These are phyloP conservation scores for Ogataea ramenticola DNA, from an alignment of 805 yeast species.

Conservation along the genomic window DNA sequence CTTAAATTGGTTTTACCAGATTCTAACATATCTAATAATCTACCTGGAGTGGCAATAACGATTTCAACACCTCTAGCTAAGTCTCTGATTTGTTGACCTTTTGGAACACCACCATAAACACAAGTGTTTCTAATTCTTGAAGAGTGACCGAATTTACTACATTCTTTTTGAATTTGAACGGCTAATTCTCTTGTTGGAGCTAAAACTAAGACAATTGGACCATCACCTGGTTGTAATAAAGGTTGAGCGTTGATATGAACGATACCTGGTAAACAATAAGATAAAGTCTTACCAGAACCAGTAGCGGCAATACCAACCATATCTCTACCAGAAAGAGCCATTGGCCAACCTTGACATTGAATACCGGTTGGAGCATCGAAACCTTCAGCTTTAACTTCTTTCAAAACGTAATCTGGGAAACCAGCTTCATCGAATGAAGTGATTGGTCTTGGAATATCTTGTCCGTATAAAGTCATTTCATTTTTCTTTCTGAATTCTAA, in stretches of 20 bases:
- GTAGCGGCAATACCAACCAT: conserved; percentile 99
- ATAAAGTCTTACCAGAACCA: conserved; percentile 97
- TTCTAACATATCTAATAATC: conserved; percentile 96
- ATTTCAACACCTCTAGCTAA: conserved; percentile 93
- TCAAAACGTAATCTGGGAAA: conserved; percentile 88
- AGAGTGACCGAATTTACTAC: conserved; percentile 86
- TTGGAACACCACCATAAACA: conserved; percentile 99
- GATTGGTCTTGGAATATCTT: conserved; percentile 90
- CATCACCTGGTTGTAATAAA: conserved; percentile 86
- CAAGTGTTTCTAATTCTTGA: conserved; percentile 95
- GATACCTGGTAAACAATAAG: conserved; percentile 94
- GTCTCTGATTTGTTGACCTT: conserved; percentile 96
- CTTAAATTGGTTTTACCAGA: conserved; percentile 88
- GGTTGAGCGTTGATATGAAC: conserved; percentile 99
- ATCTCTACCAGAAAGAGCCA: conserved; percentile 98
- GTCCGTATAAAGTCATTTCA: conserved; percentile 82
- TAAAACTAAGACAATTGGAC: conserved; percentile 90
- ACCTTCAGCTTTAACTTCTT: conserved; percentile 85
- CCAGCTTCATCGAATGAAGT: conserved; percentile 94
- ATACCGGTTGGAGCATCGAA: conserved; percentile 93
- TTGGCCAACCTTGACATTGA: conserved; percentile 99
- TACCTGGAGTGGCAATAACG: conserved; percentile 97
- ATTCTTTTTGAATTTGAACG: conserved; percentile 93
- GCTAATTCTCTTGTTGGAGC: conserved; percentile 99
- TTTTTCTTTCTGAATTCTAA: conserved; percentile 67